Base-by-base conservation (phyloP, 2,329 filamentous ascomycete genomes). In the Arthroderma sp. region DNA sequence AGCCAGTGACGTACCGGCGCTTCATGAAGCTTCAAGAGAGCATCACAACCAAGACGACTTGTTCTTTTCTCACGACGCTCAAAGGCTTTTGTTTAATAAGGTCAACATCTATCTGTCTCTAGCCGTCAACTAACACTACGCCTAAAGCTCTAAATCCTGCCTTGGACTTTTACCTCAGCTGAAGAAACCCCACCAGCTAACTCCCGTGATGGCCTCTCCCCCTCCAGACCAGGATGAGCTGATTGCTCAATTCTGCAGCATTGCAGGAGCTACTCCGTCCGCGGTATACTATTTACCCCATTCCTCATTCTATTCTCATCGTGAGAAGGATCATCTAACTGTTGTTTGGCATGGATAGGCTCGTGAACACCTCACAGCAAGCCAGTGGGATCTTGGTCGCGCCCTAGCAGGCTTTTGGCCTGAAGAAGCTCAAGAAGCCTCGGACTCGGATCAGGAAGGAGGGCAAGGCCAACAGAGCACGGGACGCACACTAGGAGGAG, bases 351-450 rank as follows among this genome's bases (percentile, higher is more conserved):
- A 22, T 22, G 2, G 3, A 2, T 50, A 87, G 82, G 83, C 83
- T 39, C 70, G 70, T 45, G 71, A 80, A 49, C 83, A 83, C 52
- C 76, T 89, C 5, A 67, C 70, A 22, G 72, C 73, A 32, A 78
- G 74, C 55, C 66, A 73, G 51, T 86, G 83, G 80, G 74, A 86
- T 55, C 64, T 85, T 37, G 69, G 74, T 51, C 65, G 70, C 6
- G 81, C 81, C 10, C 72, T 75, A 44, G 71, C 75, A 29, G 72
- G 77, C 42, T 83, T 73, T 65, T 85, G 77, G 57, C 62, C 64
- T 31, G 65, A 68, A 47, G 66, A 69, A 50, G 59, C 67, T 45
- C 63, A 67, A 49, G 56, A 55, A 28, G 47, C 58, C 44, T 56
- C 62, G 46, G 62, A 61, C 34, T 49, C 58, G 50, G 47, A 59